phyloP scores from a whole-genome alignment of 2,329 filamentous ascomycete species.

The Intubia oerlemansii region DNA sequence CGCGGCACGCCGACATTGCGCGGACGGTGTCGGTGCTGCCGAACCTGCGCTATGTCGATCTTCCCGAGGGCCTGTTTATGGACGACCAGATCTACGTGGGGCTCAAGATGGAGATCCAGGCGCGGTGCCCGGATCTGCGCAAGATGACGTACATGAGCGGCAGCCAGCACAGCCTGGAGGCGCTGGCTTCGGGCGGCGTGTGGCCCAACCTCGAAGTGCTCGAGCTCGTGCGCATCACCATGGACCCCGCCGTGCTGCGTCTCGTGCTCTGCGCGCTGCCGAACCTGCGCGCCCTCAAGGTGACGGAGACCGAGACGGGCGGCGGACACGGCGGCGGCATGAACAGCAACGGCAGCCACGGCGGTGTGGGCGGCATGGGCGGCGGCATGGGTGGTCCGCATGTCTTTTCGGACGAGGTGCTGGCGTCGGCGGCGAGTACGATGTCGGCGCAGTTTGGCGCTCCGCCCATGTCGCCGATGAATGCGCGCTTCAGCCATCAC shows the following conservation, averaged over 20 bases:
- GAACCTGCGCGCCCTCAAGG: constrained; percentile 50
- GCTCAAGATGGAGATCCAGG: constrained; percentile 66
- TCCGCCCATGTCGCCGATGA: too few species aligned
- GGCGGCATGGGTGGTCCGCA: too few species aligned
- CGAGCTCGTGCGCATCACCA: constrained; percentile 43
- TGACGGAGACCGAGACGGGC: constrained; percentile 40
- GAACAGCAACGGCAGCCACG: too few species aligned
- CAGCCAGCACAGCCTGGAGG: constrained; percentile 47
- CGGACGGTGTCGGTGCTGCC: constrained; percentile 69
- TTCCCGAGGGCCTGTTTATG: constrained; percentile 70
- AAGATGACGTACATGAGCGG: constrained; percentile 76
- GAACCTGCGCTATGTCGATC: constrained; percentile 71
- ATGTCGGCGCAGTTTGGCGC: background rate
- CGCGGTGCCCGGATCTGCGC: constrained; percentile 59
- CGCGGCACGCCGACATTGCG: constrained; percentile 64
- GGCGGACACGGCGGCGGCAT: too few species aligned
- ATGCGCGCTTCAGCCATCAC: background rate
- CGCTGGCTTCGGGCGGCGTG: constrained; percentile 36
- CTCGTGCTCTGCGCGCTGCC: constrained; percentile 47
- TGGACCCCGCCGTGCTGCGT: constrained; percentile 51
- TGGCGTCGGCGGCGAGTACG: constrained; percentile 20
- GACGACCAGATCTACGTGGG: constrained; percentile 58
- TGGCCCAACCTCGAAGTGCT: constrained; percentile 56
- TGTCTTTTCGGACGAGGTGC: constrained; percentile 51
- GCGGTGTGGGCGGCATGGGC: too few species aligned